phyloP scores from a whole-genome alignment of 2,329 filamentous ascomycete genomes.

The Lachnellula cervina region DNA sequence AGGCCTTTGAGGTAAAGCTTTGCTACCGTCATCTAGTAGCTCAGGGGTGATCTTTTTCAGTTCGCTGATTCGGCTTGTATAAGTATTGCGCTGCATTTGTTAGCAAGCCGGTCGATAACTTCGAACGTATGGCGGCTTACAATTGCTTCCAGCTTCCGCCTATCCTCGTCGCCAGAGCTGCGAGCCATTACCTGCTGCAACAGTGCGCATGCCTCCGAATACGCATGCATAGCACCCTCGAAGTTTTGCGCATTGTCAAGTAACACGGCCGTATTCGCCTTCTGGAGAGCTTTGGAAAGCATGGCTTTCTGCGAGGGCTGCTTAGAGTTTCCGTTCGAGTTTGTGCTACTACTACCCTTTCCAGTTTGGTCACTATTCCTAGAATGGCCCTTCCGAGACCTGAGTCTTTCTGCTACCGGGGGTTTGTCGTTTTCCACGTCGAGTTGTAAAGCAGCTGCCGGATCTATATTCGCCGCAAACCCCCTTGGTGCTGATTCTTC shows the following conservation, averaged over 20 bases:
- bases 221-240: conserved; percentile 83
- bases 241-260: conserved; percentile 96
- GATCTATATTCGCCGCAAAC: conserved; percentile 18
- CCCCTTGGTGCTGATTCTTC: conserved; percentile 24
- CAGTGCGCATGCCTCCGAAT: conserved; percentile 83
- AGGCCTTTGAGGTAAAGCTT: conserved; percentile 68
- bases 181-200: conserved; percentile 82
- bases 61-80: conserved; percentile 84
- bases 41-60: conserved; percentile 66
- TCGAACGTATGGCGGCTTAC: conserved; percentile 49
- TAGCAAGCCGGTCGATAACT: conserved; percentile 10
- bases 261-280: conserved; percentile 92
- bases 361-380: conserved; percentile 42
- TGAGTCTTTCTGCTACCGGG: conserved; percentile 11
- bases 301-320: conserved; percentile 84
- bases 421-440: not conserved
- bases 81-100: conserved; percentile 68
- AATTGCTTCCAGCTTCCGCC: conserved; percentile 87
- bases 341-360: conserved; percentile 43
- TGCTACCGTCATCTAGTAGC: conserved; percentile 50
- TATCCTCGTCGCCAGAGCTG: conserved; percentile 80
- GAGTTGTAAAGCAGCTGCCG: conserved; percentile 8
- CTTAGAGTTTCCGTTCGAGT: conserved; percentile 33
- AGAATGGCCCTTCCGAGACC: conserved; percentile 34
- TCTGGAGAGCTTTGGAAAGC: conserved; percentile 91